Base-by-base conservation (phyloP, 1,284 basidiomycete genomes). In the Cryptococcus maquisensis region DNA sequence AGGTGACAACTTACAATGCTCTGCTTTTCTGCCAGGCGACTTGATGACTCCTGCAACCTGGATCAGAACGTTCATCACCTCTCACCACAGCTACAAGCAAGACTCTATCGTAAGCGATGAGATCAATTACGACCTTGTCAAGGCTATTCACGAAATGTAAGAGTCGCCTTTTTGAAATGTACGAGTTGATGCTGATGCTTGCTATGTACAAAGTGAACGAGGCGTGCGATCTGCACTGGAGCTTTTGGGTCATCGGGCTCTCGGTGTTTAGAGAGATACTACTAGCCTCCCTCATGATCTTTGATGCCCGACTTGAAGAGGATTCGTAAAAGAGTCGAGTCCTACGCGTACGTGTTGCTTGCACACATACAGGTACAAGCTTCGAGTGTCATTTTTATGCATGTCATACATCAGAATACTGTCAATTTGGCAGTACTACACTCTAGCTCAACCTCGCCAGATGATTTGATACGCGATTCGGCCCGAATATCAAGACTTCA, bases 81-180 rank as follows among this genome's bases (percentile, higher is more conserved):
- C 83, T 1, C 96, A 99, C 75, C 90, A 93, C 4, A 82, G 79
- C 20, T 99, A 99, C 79, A 87, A 89, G 75, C 81, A 84, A 49
- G 93, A 98, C 76, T 96, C 91, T 40, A 86, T 89, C 36, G 88
- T 99, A 23, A 87, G 81, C 48, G 83, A 91, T 68, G 85, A 89
- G 76, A 91, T 98, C 71, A 97, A 95, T 69, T 96, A 93, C 72
- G 96, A 98, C 76, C 81, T 98, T 40, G 82, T 97, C 72, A 81
- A 86, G 49, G 88, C 90, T 8, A 78, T 97, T n/a, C 28, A 32
- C 10, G 85, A 90, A 69, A 88, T 98, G 67, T 92, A 69, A 73
- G 89, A 68, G 7, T 43, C 9, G 20, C 10, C 38, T n/a, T 28
- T 2, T 24, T 3, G 4, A 20, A 4, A 24, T 10, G 18, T 7